These are phyloP conservation scores for Haplographium delicatum DNA, from an alignment of 495 filamentous ascomycete species.

Conservation along the genomic window DNA sequence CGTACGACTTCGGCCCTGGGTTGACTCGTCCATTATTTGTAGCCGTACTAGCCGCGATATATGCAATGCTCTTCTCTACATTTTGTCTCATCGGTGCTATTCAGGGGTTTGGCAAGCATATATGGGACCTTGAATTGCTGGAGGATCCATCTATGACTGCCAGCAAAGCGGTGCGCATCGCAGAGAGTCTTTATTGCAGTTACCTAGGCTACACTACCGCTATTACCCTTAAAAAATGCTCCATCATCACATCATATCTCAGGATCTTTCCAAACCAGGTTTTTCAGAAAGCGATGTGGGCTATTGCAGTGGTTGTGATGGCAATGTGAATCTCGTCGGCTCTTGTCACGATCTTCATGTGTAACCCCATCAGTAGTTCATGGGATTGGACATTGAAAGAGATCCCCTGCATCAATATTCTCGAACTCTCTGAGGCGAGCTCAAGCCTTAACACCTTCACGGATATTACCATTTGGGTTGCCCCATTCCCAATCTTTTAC, in stretches of 20 bases:
- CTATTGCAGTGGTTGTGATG: slow-evolving; percentile 26
- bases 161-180: not conserved
- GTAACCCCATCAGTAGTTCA: slow-evolving; percentile 29
- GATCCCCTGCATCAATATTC: slow-evolving; percentile 35
- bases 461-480: slow-evolving; percentile 37
- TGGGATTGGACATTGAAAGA: slow-evolving; percentile 29
- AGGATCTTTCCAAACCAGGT: slow-evolving; percentile 25
- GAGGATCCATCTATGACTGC: not conserved
- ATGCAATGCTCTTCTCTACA: not conserved
- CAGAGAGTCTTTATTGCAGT: slow-evolving; percentile 24
- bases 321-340: slow-evolving; percentile 34
- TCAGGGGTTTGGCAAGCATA: slow-evolving; percentile 25
- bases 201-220: slow-evolving; percentile 24
- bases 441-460: slow-evolving; percentile 38
- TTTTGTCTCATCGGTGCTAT: slow-evolving; percentile 11
- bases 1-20: no score
- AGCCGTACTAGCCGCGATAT: not conserved
- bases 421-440: slow-evolving; percentile 35
- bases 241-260: slow-evolving; percentile 27
- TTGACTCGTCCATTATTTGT: not conserved
- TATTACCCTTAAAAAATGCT: slow-evolving; percentile 22
- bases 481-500: slow-evolving; percentile 39
- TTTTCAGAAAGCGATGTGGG: slow-evolving; percentile 10
- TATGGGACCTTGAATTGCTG: slow-evolving; percentile 21
- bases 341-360: slow-evolving; percentile 41